Base-by-base conservation (phyloP, 345 rosid species). In the Euphorbia lathyris region DNA sequence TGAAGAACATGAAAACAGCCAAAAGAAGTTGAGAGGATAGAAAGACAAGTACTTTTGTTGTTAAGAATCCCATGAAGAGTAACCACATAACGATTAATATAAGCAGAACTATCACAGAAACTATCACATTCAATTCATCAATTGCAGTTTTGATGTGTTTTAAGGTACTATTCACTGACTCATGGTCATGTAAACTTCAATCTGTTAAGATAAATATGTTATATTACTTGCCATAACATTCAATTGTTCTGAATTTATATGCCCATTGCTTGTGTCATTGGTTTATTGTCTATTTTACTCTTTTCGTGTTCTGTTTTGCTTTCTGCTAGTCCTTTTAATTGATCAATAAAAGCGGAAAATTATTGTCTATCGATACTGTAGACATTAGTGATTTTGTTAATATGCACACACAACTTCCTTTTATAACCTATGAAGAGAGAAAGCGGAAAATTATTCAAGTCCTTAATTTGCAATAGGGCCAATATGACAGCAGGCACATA, bases 311-410 rank as follows among this genome's bases (percentile, higher is more conserved):
- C 25, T 19, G 56, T 83, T 63, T 83, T 61, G 4, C 81, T 75
- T 72, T 83, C 93, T 50, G 30, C 76, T 52, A 83, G 77, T 72
- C 87, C 90, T 80, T 83, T 77, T 43, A 86, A 84, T 65, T 84
- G 34, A 0, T 74, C 84, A 65, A 88, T 69, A 72, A 88, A n/a
- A n/a, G n/a, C n/a, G n/a, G n/a, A n/a, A n/a, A n/a, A n/a, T n/a
- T n/a, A n/a, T n/a, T n/a, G n/a, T n/a, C n/a, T n/a, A n/a, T n/a
- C n/a, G n/a, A n/a, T n/a, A n/a, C n/a, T n/a, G n/a, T n/a, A n/a
- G n/a, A n/a, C n/a, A n/a, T n/a, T n/a, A n/a, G n/a, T n/a, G n/a
- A n/a, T n/a, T n/a, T n/a, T n/a, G n/a, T n/a, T n/a, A n/a, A n/a
- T n/a, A n/a, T n/a, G n/a, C n/a, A n/a, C n/a, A n/a, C n/a, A n/a